These are phyloP conservation scores for Scheffersomyces stipitis DNA, from an alignment of 805 yeast genomes.

Conservation along the genomic window DNA sequence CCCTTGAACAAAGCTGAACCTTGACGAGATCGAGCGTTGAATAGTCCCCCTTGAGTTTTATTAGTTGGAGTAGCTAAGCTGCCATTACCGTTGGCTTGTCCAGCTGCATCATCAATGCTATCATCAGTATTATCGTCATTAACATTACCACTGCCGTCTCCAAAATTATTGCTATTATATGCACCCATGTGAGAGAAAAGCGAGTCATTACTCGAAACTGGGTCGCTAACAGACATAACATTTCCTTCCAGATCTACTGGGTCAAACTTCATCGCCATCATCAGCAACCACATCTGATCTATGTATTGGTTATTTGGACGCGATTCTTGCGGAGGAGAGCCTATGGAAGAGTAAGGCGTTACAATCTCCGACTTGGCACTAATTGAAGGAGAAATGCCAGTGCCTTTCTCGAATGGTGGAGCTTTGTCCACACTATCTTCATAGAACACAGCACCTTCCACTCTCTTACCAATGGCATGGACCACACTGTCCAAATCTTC, in stretches of 20 bases:
- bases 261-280: constrained; percentile 7
- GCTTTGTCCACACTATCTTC: constrained; percentile 7
- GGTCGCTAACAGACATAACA: neutral
- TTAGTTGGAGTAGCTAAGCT: too few relatives aligned
- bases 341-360: neutral
- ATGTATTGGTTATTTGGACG: constrained; percentile 5
- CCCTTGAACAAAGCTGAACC: too few relatives aligned
- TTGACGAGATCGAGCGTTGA: too few relatives aligned
- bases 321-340: neutral
- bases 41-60: too few relatives aligned
- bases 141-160: too few relatives aligned
- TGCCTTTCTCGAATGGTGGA: neutral
- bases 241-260: neutral
- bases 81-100: too few relatives aligned
- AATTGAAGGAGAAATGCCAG: neutral
- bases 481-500: constrained; percentile 7
- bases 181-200: too few relatives aligned
- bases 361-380: neutral
- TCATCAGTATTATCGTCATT: too few relatives aligned
- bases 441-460: constrained; percentile 5
- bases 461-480: constrained; percentile 5
- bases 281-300: constrained; percentile 12
- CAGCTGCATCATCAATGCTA: too few relatives aligned
- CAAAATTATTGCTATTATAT: too few relatives aligned
- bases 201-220: too few relatives aligned